phyloP scores from a whole-genome alignment of 495 filamentous ascomycete genomes.

The Chaetomium cochliodes region DNA sequence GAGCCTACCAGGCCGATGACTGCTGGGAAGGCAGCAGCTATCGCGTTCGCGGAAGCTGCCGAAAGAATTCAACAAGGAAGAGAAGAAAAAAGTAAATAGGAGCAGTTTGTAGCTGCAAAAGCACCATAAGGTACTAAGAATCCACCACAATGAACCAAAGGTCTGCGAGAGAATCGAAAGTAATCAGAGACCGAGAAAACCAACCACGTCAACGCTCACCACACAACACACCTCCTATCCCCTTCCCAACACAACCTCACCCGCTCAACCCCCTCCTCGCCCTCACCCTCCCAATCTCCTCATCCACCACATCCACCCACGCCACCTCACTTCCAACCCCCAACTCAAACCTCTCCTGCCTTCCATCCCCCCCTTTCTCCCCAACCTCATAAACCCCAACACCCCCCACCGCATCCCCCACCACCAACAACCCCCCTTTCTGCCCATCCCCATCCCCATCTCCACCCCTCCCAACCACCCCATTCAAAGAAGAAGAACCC shows the following conservation, averaged over 20 bases:
- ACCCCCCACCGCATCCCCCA: constrained; percentile 29
- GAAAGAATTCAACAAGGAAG: not conserved
- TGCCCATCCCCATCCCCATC: not conserved
- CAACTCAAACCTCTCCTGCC: constrained; percentile 23
- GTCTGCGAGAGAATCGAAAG: not conserved
- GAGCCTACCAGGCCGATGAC: not conserved
- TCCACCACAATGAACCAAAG: too few species aligned
- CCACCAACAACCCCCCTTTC: constrained; percentile 22
- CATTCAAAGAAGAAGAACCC: too few species aligned
- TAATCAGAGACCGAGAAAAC: not conserved
- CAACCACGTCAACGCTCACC: too few species aligned
- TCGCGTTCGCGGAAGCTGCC: constrained; percentile 1
- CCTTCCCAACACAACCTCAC: not conserved
- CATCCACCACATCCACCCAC: constrained; percentile 10
- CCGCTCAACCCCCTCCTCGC: not conserved
- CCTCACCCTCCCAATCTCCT: not conserved
- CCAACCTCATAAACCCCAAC: constrained; percentile 32
- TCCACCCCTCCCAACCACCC: constrained; percentile 25
- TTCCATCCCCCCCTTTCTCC: not conserved
- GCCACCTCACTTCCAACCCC: constrained; percentile 18
- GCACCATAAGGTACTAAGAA: too few species aligned
- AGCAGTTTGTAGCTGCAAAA: not conserved
- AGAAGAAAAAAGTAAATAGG: not conserved
- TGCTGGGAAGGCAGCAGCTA: not conserved
- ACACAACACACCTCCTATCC: not conserved